Percentiles rank a stretch among this genome's conserved stretches.
Conservation (phyloP, 345 rosid genomes). For the Pugionium cornutum region DNA sequence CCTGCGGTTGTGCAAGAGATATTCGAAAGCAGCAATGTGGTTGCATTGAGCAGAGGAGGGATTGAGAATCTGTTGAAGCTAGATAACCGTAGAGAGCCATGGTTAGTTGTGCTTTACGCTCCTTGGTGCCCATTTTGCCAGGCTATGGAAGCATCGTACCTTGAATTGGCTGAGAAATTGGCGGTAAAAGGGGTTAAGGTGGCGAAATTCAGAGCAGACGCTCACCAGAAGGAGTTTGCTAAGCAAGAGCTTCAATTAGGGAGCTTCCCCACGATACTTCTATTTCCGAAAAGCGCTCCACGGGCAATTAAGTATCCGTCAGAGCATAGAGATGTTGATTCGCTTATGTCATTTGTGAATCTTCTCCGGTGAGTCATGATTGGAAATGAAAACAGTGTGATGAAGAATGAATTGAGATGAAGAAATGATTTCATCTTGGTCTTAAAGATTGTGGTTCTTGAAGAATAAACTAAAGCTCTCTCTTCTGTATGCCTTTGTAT, state of each 20-base stretch:
- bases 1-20: constrained; percentile 52
- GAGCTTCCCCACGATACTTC: constrained; percentile 86
- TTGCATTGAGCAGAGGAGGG: constrained; percentile 66
- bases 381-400: background rate
- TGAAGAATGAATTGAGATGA: constrained; percentile 36
- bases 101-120: constrained; percentile 90
- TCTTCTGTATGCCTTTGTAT: constrained; percentile 34
- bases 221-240: constrained; percentile 81
- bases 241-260: constrained; percentile 68
- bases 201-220: constrained; percentile 86
- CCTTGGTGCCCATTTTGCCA: constrained; percentile 98
- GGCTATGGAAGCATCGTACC: constrained; percentile 78
- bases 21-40: constrained; percentile 61
- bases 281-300: constrained; percentile 75
- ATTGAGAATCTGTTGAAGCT: constrained; percentile 74
- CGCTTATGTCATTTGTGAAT: constrained; percentile 76
- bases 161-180: constrained; percentile 74
- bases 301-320: constrained; percentile 79
- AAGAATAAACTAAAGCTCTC: constrained; percentile 24
- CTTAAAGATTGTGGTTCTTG: constrained; percentile 10
- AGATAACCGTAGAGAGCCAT: constrained; percentile 70
- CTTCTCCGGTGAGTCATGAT: constrained; percentile 59
- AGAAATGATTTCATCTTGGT: constrained; percentile 36
- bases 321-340: constrained; percentile 88
- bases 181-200: constrained; percentile 82